Evolutionary conservation across 257 asterid species (phyloP).

Genomic region (Jasminum sambac): DNA sequence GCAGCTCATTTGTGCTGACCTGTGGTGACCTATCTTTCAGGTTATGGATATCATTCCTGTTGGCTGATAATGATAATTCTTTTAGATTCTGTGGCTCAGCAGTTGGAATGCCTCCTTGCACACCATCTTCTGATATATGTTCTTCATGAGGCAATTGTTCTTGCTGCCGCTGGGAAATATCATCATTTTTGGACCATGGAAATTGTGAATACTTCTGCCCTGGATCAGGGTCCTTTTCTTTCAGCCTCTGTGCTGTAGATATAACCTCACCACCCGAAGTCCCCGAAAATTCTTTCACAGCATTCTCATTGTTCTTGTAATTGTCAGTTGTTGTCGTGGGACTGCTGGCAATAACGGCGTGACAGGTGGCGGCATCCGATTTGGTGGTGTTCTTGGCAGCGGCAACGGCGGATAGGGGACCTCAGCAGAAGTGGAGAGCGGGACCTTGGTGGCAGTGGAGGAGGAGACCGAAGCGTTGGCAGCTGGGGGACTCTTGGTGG

Average conservation of each 20-base stretch:
- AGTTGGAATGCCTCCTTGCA: constrained; percentile 18
- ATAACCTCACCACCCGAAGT: constrained; percentile 22
- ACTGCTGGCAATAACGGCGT: constrained; percentile 13
- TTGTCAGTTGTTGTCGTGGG: constrained; percentile 10
- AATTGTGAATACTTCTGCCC: constrained; percentile 21
- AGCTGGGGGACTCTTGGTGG: too few relatives aligned
- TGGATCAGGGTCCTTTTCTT: constrained; percentile 14
- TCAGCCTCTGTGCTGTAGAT: constrained; percentile 7
- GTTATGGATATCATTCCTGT: constrained; percentile 10
- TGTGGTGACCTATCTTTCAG: constrained; percentile 1
- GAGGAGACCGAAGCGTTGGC: too few relatives aligned
- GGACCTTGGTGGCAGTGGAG: constrained; percentile 13
- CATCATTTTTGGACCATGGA: constrained; percentile 7
- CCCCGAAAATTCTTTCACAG: constrained; percentile 19
- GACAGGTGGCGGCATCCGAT: constrained; percentile 18
- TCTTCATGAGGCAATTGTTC: background rate
- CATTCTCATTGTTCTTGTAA: constrained; percentile 1
- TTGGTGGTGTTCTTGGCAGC: constrained; percentile 8
- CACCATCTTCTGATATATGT: background rate
- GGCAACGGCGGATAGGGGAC: constrained; percentile 13
- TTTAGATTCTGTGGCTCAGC: constrained; percentile 12
- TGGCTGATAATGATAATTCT: background rate
- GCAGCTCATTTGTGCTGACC: background rate
- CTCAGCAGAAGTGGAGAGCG: constrained; percentile 23
- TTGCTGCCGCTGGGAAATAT: constrained; percentile 11